These are phyloP conservation scores for Chimonanthus salicifolius DNA, from an alignment of 164 flowering plant genomes.

Conservation along the genomic window DNA sequence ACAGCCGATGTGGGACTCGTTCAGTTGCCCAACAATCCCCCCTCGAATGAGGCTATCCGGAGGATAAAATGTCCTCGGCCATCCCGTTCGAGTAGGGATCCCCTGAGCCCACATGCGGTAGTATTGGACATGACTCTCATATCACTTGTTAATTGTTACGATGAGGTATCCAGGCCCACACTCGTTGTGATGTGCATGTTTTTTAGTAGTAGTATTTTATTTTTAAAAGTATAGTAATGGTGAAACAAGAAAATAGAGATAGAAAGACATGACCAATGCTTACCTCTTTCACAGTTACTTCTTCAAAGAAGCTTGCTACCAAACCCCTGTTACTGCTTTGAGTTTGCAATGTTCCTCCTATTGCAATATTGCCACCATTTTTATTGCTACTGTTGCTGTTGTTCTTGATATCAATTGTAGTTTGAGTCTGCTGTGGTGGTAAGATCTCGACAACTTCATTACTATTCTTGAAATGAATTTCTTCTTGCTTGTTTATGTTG, in stretches of 20 bases:
- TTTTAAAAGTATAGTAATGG: too few relatives aligned
- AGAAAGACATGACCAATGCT: background rate
- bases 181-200: too few relatives aligned
- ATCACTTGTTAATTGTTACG: too few relatives aligned
- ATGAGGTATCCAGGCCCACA: too few relatives aligned
- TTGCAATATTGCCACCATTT: background rate
- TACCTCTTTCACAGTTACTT: constrained; percentile 40
- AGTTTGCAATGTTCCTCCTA: constrained; percentile 9
- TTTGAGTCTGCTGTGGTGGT: constrained; percentile 8
- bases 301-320: constrained; percentile 19
- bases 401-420: constrained; percentile 22
- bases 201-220: too few relatives aligned
- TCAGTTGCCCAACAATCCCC: too few relatives aligned
- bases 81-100: too few relatives aligned
- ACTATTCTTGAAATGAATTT: background rate
- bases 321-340: constrained; percentile 21
- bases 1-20: too few relatives aligned
- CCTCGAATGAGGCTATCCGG: too few relatives aligned
- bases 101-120: too few relatives aligned
- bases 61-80: too few relatives aligned
- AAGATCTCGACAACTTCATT: constrained; percentile 13
- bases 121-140: too few relatives aligned
- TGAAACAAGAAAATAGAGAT: background rate
- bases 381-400: constrained; percentile 2
- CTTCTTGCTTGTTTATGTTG: constrained; percentile 6